Percentiles rank a stretch among this genome's conserved stretches.
phyloP scores from a whole-genome alignment of 2,329 filamentous ascomycete genomes.

The Clonostachys solani region DNA sequence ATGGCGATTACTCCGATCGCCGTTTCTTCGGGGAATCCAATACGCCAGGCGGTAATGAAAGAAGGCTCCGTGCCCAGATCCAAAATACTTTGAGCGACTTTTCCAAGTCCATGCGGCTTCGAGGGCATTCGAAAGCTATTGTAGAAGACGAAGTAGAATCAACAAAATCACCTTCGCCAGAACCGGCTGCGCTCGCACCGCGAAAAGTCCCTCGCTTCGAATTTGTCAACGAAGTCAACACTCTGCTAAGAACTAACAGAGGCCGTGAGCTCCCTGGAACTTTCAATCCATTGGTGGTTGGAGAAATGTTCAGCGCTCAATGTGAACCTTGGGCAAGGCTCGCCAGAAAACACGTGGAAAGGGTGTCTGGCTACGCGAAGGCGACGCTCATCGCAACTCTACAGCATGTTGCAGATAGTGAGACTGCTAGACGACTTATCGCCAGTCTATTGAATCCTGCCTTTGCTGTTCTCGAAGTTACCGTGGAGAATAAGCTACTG shows the following conservation, averaged over 20 bases:
- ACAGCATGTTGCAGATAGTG: constrained; percentile 24
- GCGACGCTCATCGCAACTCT: constrained; percentile 37
- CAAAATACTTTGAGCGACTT: constrained; percentile 46
- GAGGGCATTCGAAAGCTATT: constrained; percentile 34
- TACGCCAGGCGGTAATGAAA: constrained; percentile 23
- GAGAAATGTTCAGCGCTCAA: constrained; percentile 56
- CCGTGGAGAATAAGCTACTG: constrained; percentile 30
- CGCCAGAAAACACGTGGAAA: constrained; percentile 18
- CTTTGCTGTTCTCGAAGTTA: constrained; percentile 15
- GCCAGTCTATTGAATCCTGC: constrained; percentile 27
- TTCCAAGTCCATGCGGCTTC: constrained; percentile 28
- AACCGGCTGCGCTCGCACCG: not conserved
- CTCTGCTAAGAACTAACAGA: constrained; percentile 12
- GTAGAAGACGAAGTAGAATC: constrained; percentile 4
- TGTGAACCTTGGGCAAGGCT: constrained; percentile 47
- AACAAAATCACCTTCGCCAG: not conserved
- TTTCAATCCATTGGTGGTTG: constrained; percentile 55
- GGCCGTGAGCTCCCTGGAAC: constrained; percentile 53
- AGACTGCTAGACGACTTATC: not conserved
- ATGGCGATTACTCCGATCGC: constrained; percentile 45
- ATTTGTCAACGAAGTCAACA: not conserved
- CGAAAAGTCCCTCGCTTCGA: constrained; percentile 6
- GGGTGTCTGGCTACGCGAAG: constrained; percentile 36
- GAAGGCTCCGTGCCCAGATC: constrained; percentile 48
- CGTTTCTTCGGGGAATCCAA: constrained; percentile 40